Evolutionary conservation across 805 yeast species (phyloP).

Genomic region (Cyberlindnera japonica): DNA sequence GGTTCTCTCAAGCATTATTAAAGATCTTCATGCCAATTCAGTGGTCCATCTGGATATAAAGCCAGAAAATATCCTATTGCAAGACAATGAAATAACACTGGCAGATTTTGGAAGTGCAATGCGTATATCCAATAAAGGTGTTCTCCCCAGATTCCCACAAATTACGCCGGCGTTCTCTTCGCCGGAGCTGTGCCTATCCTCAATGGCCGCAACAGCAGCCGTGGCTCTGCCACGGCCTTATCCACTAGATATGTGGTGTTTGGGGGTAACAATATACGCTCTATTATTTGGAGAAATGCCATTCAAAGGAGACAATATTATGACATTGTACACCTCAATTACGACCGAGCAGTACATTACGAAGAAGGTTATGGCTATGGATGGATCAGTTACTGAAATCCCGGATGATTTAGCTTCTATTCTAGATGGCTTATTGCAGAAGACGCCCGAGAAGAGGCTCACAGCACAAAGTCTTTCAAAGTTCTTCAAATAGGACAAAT

Average conservation of each 20-base stretch:
- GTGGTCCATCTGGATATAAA: constrained; percentile 14
- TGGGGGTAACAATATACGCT: constrained; percentile 10
- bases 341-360: background rate
- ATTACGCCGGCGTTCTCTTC: constrained; percentile 14
- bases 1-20: background rate
- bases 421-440: constrained; percentile 1
- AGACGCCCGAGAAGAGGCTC: constrained; percentile 5
- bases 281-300: constrained; percentile 9
- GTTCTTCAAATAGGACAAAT: constrained; percentile 13
- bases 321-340: background rate
- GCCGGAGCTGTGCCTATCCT: constrained; percentile 11
- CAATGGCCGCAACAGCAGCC: constrained; percentile 1
- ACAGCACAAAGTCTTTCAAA: constrained; percentile 2
- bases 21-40: background rate
- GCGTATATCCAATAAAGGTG: background rate
- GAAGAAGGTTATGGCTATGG: background rate
- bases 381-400: no score
- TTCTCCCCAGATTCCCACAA: constrained; percentile 1
- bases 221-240: constrained; percentile 1
- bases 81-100: constrained; percentile 3
- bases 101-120: constrained; percentile 13
- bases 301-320: background rate
- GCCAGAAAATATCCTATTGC: constrained; percentile 11
- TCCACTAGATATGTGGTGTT: constrained; percentile 12
- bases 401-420: background rate